phyloP scores from a whole-genome alignment of 768 basidiomycete species.

The Suillus alpinus region DNA sequence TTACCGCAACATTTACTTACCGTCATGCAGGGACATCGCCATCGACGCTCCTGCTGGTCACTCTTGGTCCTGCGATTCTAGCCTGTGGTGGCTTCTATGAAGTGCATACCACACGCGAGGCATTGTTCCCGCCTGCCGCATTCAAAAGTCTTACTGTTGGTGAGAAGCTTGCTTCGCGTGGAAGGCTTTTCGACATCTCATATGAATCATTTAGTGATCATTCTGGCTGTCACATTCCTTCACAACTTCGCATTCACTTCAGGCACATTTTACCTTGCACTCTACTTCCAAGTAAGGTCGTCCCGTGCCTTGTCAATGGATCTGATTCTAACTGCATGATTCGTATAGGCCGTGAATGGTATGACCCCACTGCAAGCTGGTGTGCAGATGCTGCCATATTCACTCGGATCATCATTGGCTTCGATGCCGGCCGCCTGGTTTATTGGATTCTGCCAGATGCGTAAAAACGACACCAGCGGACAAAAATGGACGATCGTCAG shows the following conservation, averaged over 20 bases:
- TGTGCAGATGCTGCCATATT: conserved; percentile 75
- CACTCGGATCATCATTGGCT: conserved; percentile 79
- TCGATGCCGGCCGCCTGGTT: conserved; percentile 88
- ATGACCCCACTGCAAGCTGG: conserved; percentile 73
- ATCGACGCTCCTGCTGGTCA: conserved; percentile 59
- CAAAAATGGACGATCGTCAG: conserved; percentile 63
- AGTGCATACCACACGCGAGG: conserved; percentile 60
- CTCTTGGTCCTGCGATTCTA: conserved; percentile 53
- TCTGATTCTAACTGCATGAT: conserved; percentile 8
- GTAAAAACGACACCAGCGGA: conserved; percentile 53
- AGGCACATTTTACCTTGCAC: conserved; percentile 82
- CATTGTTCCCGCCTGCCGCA: conserved; percentile 63
- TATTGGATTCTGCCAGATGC: conserved; percentile 63
- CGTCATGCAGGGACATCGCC: conserved; percentile 56
- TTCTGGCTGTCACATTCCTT: conserved; percentile 69
- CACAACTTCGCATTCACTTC: conserved; percentile 84
- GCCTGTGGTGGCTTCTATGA: conserved; percentile 67
- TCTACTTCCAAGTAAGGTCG: conserved; percentile 71
- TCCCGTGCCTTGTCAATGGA: conserved; percentile 2
- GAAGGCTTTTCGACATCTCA: conserved; percentile 10
- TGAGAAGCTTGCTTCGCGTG: conserved; percentile 29
- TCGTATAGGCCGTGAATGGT: conserved; percentile 61
- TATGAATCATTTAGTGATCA: conserved; percentile 43
- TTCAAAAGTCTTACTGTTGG: conserved; percentile 62
- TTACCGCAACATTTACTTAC: conserved; percentile 3